Conservation (phyloP, 2,329 filamentous ascomycete genomes). For the Didymella sp. region DNA sequence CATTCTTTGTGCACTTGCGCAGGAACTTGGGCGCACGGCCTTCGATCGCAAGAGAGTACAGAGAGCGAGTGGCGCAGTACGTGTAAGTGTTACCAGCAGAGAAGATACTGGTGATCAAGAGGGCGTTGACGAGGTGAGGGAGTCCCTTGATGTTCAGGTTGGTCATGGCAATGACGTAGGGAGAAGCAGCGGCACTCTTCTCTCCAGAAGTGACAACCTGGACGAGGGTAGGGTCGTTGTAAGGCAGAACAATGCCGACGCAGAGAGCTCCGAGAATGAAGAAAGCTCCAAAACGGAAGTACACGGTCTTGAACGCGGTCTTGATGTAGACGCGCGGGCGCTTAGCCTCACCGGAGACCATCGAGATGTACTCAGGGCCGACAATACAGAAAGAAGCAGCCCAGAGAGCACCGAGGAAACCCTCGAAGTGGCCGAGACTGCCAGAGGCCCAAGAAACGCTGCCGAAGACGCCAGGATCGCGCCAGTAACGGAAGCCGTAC, state of each 20-base stretch:
- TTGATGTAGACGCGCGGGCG: constrained; percentile 56
- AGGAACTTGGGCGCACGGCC: constrained; percentile 63
- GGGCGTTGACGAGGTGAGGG: constrained; percentile 65
- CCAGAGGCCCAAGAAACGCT: constrained; percentile 31
- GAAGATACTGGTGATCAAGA: constrained; percentile 62
- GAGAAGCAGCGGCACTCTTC: constrained; percentile 62
- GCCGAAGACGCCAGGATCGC: constrained; percentile 46
- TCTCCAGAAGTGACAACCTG: constrained; percentile 50
- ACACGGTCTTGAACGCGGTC: constrained; percentile 57
- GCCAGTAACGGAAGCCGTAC: constrained; percentile 57
- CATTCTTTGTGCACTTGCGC: constrained; percentile 64
- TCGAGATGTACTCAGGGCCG: constrained; percentile 58
- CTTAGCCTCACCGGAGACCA: constrained; percentile 57
- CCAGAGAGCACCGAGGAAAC: constrained; percentile 50
- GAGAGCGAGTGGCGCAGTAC: constrained; percentile 60
- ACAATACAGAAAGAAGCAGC: constrained; percentile 57
- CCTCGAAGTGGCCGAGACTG: constrained; percentile 43
- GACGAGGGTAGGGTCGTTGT: constrained; percentile 74
- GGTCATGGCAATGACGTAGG: constrained; percentile 69
- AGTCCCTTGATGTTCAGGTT: constrained; percentile 61
- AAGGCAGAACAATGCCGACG: constrained; percentile 60
- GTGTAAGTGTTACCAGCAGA: constrained; percentile 64
- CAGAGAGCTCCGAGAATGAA: constrained; percentile 56
- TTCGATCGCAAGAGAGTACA: constrained; percentile 62
- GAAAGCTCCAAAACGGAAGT: constrained; percentile 56